Evolutionary conservation across 192 early-diverging fungal species (phyloP), one percentile per base, ranked within the genome.

Genomic region (Podila verticillata): DNA sequence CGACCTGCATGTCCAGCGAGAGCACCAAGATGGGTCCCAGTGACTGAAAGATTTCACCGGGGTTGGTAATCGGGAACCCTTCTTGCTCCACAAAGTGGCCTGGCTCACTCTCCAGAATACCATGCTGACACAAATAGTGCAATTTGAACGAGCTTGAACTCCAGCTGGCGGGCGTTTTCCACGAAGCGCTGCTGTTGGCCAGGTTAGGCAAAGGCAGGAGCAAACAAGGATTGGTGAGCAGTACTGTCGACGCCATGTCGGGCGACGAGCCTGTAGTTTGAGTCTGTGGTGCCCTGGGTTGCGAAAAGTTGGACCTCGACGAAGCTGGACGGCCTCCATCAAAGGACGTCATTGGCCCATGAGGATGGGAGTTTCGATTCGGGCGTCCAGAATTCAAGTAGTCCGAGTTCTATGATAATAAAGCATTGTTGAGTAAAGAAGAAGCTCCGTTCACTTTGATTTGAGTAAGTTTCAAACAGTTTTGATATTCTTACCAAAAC

Each of bases 401-500:
- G 1, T 68, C 56, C 30, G 66, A 68, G 34, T 32, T 54, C 66
- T 68, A 59, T 32, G 30, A 51, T 30, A 13, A 26, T 7, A 36
- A 17, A 44, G 17, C 12, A 13, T 4, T 44, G 39, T 9, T 44
- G 39, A 44, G 39, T 44, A 13, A 13, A 44, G 15, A 44, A 15
- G 12, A 17, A 6, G 39, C 12, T 44, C 12, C 3, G 2, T 44
- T 15, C 39, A 7, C 17, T 44, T 15, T 7, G 13, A 44, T 7
- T 54, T 54, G 51, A n/a, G 7, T 19, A 9, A 20, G 22, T 54
- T n/a, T n/a, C n/a, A n/a, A n/a, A 6, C 12, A n/a, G 6, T 47
- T 10, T 13, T 8, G 20, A 49, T 24, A 36, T 15, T 66, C 71
- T 71, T 71, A 87, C 86, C 65, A 87, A 31, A 22, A 85, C 68